Conservation (phyloP, 2,329 filamentous ascomycete species). For the Penicillium sp. region DNA sequence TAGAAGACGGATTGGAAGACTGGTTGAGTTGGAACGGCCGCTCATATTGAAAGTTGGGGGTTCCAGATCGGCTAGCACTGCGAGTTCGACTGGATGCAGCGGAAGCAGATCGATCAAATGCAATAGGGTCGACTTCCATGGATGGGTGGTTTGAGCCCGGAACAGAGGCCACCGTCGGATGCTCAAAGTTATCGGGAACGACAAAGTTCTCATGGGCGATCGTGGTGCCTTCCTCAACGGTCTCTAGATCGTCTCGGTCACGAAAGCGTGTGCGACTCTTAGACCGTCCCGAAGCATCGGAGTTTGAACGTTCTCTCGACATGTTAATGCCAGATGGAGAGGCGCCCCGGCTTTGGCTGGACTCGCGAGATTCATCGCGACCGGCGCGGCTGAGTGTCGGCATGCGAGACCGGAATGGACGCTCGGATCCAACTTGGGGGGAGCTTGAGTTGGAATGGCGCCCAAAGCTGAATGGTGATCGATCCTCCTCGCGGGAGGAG, state of each 20-base stretch:
- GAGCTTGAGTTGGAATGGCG: conserved; percentile 37
- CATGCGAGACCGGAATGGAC: conserved; percentile 26
- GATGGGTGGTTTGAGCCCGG: conserved; percentile 37
- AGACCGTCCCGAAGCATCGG: conserved; percentile 50
- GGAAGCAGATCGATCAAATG: conserved; percentile 36
- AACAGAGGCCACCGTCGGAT: conserved; percentile 23
- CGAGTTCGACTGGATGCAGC: conserved; percentile 37
- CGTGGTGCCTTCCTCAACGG: conserved; percentile 45
- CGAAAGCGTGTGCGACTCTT: conserved; percentile 49
- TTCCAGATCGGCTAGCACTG: conserved; percentile 35
- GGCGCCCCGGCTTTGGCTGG: conserved; percentile 31
- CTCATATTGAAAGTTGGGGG: conserved; percentile 34
- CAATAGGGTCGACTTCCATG: conserved; percentile 27
- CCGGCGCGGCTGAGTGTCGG: conserved; percentile 27
- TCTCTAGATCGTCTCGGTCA: conserved; percentile 51
- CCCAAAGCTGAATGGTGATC: conserved; percentile 25
- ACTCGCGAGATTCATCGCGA: conserved; percentile 34
- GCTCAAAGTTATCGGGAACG: conserved; percentile 23
- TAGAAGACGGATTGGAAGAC: conserved; percentile 23
- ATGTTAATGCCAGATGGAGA: conserved; percentile 39
- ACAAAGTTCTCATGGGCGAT: conserved; percentile 26
- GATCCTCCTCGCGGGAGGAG: conserved; percentile 36
- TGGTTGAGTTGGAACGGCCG: conserved; percentile 27
- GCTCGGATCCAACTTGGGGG: conserved; percentile 31
- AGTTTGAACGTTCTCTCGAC: conserved; percentile 51